These are phyloP conservation scores for Tulasnella sp. DNA, from an alignment of 768 basidiomycete genomes.

Conservation along the genomic window DNA sequence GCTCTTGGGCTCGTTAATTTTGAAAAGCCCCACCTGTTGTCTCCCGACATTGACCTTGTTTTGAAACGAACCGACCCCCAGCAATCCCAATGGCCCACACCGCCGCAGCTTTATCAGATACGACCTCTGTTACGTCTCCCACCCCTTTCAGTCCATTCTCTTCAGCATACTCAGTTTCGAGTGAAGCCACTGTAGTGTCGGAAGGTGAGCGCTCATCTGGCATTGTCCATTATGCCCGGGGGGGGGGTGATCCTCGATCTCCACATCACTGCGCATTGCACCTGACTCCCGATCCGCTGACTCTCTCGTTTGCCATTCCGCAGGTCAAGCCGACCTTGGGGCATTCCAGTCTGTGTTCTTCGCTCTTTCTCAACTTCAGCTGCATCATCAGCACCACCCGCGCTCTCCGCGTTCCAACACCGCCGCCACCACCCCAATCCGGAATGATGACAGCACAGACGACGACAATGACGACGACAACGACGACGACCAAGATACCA, in stretches of 20 bases:
- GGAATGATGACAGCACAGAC: neutral
- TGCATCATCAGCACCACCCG: slow-evolving; percentile 26
- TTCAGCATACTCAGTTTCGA: slow-evolving; percentile 28
- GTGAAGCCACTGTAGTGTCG: slow-evolving; percentile 29
- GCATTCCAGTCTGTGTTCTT: slow-evolving; percentile 30
- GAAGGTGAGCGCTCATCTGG: slow-evolving; percentile 20
- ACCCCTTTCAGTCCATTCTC: slow-evolving; percentile 32
- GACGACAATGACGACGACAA: slow-evolving; percentile 13
- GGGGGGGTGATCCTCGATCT: neutral
- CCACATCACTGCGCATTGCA: neutral
- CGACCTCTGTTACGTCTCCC: slow-evolving; percentile 25
- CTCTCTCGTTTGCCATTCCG: neutral
- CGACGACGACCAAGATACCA: slow-evolving; percentile 13
- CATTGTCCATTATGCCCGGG: neutral
- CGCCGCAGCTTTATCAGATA: slow-evolving; percentile 25
- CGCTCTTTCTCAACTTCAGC: slow-evolving; percentile 31
- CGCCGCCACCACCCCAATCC: neutral
- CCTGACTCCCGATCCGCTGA: neutral
- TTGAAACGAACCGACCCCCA: neutral
- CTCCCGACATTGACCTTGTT: neutral
- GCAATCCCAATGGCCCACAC: slow-evolving; percentile 14
- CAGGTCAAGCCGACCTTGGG: slow-evolving; percentile 31
- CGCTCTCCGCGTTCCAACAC: slow-evolving; percentile 9
- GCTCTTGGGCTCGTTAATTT: neutral
- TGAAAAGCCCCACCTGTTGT: neutral